phyloP scores from a whole-genome alignment of 768 basidiomycete species.

The Leccinum broughii region DNA sequence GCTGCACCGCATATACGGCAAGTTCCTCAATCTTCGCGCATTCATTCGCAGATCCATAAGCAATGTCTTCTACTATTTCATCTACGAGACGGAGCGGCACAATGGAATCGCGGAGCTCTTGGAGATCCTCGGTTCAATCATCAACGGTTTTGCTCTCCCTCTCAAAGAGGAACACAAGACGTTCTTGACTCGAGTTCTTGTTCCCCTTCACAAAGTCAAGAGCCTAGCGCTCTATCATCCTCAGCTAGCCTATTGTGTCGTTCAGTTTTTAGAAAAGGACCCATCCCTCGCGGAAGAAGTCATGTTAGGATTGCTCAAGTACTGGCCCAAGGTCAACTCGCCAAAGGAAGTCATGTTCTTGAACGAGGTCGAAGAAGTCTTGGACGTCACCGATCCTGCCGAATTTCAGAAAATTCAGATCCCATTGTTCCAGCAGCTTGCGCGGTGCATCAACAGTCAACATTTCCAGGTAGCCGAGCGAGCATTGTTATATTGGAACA shows the following conservation, averaged over 20 bases:
- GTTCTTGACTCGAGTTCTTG: conserved; percentile 90
- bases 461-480: conserved; percentile 99
- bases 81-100: conserved; percentile 98
- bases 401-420: conserved; percentile 97
- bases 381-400: conserved; percentile 95
- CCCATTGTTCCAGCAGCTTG: conserved; percentile 89
- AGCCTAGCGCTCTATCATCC: conserved; percentile 97
- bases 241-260: conserved; percentile 98
- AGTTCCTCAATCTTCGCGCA: conserved; percentile 97
- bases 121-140: conserved; percentile 98
- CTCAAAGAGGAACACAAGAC: conserved; percentile 99
- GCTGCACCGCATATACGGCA: conserved; percentile 97
- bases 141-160: conserved; percentile 97
- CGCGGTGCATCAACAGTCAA: conserved; percentile 97
- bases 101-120: conserved; percentile 98
- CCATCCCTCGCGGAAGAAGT: conserved; percentile 91
- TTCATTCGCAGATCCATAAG: conserved; percentile 99
- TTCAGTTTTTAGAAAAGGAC: conserved; percentile 98
- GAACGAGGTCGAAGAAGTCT: conserved; percentile 97
- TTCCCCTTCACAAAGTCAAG: conserved; percentile 98
- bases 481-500: conserved; percentile 98
- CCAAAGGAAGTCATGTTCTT: conserved; percentile 99
- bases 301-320: conserved; percentile 92
- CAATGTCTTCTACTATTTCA: conserved; percentile 98
- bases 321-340: conserved; percentile 99